Percentiles rank a stretch among this genome's conserved stretches.
Evolutionary conservation across 345 rosid species (phyloP).

Genomic region (Litchi chinensis): DNA sequence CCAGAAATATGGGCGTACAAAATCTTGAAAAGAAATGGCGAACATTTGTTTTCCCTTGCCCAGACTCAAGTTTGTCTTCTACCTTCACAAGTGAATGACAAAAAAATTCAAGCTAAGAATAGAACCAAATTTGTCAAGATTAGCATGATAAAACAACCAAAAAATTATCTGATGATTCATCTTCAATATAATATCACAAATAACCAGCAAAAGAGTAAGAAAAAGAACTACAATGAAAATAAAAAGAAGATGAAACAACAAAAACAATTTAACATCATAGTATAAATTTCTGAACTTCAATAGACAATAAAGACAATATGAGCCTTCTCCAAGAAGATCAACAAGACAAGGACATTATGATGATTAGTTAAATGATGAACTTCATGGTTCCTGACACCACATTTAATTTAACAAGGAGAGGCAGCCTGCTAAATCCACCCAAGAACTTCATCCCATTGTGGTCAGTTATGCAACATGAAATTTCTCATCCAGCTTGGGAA

Average conservation of each 20-base stretch:
- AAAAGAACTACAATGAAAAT: not conserved
- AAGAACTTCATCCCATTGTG: not conserved
- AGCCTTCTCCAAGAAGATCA: not conserved
- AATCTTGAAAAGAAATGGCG: conserved; percentile 93
- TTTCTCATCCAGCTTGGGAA: not conserved
- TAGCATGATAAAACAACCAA: not conserved
- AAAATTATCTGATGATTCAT: not conserved
- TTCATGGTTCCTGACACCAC: not conserved
- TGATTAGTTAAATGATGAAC: not conserved
- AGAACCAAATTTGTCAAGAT: not conserved
- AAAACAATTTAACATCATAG: not conserved
- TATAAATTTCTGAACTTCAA: not conserved
- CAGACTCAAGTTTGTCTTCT: conserved; percentile 94
- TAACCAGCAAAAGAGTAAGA: not conserved
- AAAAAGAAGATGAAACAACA: not conserved
- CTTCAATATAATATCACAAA: not conserved
- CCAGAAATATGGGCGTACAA: conserved; percentile 95
- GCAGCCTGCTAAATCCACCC: not conserved
- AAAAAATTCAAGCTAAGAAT: not conserved
- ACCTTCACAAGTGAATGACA: conserved; percentile 50
- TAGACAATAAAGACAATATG: not conserved
- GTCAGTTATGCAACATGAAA: not conserved
- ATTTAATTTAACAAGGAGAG: not conserved
- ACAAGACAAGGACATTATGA: not conserved
- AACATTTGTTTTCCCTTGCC: conserved; percentile 77